Evolutionary conservation across 2,329 filamentous ascomycete species (phyloP), one percentile per base, ranked within the genome.

Genomic region (Penicillium griseofulvum): DNA sequence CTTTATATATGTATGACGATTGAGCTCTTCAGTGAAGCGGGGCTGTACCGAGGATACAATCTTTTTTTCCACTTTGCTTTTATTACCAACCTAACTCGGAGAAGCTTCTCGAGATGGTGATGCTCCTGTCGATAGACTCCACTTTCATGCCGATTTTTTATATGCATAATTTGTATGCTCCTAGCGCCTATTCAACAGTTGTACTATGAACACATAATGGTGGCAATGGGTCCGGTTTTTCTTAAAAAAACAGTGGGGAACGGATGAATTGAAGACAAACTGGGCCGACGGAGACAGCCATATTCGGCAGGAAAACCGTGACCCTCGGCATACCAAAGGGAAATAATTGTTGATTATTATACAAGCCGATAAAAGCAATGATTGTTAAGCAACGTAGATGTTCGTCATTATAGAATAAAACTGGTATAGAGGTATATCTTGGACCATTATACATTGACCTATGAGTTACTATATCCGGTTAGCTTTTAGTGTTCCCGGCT

Each of bases 281-380:
- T 48, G 57, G 31, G 28, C 61, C 63, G 58, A 63, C 65, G 65
- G 65, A 42, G 50, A 47, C 33, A 12, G 12, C 59, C 65, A 39
- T 63, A 66, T 61, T 63, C 45, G 68, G 67, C 47, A 68, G 52
- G 58, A 66, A 38, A 49, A 61, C 68, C 68, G 67, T 59, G 22
- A 14, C 49, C 50, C 44, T 44, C 45, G 28, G 51, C 54, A 34
- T n/a, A 29, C 39, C 5, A 41, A 22, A 12, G 14, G 28, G 29
- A 6, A 16, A 37, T 17, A 37, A 22, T 36, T 45, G 24, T 29
- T 36, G 31, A 45, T 46, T 51, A 22, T 28, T 48, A 36, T 17
- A 36, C 22, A 47, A 17, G 11, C 43, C 43, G 43, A 36, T 10
- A 10, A 26, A 29, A 43, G 24, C 10, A n/a, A 41, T 46, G 62